phyloP scores from a whole-genome alignment of 495 filamentous ascomycete genomes.

The Tuber borchii region DNA sequence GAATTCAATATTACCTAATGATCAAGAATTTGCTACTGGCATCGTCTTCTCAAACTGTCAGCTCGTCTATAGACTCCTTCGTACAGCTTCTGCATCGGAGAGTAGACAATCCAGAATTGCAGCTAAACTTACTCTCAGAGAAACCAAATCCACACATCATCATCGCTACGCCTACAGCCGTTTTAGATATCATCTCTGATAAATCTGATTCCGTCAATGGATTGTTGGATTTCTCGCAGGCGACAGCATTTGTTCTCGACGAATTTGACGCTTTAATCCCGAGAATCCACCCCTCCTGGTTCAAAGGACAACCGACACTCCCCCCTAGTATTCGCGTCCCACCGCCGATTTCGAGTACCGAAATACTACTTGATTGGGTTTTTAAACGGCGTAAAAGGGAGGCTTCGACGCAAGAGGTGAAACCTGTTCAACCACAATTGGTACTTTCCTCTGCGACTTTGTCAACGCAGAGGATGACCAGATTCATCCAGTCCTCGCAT shows the following conservation, averaged over 20 bases:
- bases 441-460: conserved; percentile 31
- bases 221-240: conserved; percentile 29
- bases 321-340: not conserved
- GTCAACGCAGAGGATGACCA: conserved; percentile 17
- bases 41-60: conserved; percentile 24
- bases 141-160: conserved; percentile 37
- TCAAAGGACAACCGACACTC: not conserved
- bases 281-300: not conserved
- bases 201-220: conserved; percentile 14
- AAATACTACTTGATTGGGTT: conserved; percentile 38
- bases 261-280: conserved; percentile 33
- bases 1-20: conserved; percentile 27
- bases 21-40: conserved; percentile 27
- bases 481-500: not conserved
- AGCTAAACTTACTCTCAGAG: conserved; percentile 17
- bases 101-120: conserved; percentile 7
- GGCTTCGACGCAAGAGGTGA: not conserved
- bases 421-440: conserved; percentile 30
- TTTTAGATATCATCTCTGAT: conserved; percentile 33
- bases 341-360: conserved; percentile 17
- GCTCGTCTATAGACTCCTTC: conserved; percentile 16
- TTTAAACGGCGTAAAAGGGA: conserved; percentile 21
- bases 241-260: conserved; percentile 36
- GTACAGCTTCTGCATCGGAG: conserved; percentile 36
- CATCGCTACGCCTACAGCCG: conserved; percentile 30